Evolutionary conservation across 495 filamentous ascomycete genomes (phyloP).

Genomic region (Lasiosphaeria ovina): DNA sequence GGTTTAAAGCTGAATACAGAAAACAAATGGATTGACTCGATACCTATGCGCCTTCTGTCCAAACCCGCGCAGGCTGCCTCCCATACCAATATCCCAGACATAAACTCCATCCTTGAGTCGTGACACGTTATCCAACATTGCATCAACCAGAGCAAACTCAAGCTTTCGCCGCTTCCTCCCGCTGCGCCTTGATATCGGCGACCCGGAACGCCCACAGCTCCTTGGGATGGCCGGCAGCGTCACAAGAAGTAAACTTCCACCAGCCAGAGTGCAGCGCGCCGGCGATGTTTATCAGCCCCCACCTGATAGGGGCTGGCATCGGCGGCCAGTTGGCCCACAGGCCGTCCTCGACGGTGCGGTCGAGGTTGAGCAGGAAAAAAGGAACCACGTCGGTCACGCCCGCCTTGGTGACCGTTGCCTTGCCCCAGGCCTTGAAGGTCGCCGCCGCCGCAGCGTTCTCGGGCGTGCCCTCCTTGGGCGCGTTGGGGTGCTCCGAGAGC

Average conservation of each 20-base stretch:
- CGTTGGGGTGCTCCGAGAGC: slow-evolving; percentile 44
- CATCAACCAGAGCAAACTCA: slow-evolving; percentile 25
- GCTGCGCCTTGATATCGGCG: slow-evolving; percentile 15
- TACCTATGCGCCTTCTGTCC: too few species aligned
- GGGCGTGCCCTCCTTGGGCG: slow-evolving; percentile 41
- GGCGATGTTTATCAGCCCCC: slow-evolving; percentile 46
- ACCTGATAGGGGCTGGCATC: slow-evolving; percentile 47
- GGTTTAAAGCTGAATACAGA: too few species aligned
- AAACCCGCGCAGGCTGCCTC: too few species aligned
- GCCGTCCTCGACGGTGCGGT: slow-evolving; percentile 53
- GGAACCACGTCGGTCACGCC: slow-evolving; percentile 51
- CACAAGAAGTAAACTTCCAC: slow-evolving; percentile 56
- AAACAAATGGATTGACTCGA: too few species aligned
- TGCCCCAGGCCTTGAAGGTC: slow-evolving; percentile 48
- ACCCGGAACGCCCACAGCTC: slow-evolving; percentile 39
- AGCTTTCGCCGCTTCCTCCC: slow-evolving; percentile 13
- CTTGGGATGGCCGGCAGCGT: slow-evolving; percentile 38
- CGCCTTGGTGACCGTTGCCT: slow-evolving; percentile 50
- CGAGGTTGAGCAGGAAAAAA: slow-evolving; percentile 57
- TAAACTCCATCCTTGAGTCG: background rate
- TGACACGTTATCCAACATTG: background rate
- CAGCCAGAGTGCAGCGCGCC: slow-evolving; percentile 44
- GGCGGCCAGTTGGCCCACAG: slow-evolving; percentile 51
- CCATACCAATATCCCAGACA: background rate
- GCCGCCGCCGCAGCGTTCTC: slow-evolving; percentile 25